A percentile compares a stretch with the other conserved stretches of the same genome.
These are phyloP conservation scores for Scedosporium boydii DNA, from an alignment of 2,329 filamentous ascomycete species.

Conservation along the genomic window DNA sequence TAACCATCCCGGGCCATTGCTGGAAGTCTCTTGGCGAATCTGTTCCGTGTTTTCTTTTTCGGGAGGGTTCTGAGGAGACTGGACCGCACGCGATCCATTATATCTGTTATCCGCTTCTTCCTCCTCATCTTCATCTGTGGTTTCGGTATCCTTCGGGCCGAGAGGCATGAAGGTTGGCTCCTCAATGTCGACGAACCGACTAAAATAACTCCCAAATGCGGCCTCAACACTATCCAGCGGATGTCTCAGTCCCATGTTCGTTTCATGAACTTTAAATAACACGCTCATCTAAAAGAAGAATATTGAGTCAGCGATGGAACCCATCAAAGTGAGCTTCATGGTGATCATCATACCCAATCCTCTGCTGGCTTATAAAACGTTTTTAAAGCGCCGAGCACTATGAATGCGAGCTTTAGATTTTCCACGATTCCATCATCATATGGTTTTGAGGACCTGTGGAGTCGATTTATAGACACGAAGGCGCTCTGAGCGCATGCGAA, in stretches of 20 bases:
- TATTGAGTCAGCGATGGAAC: too few species aligned
- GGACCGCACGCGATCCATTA: too few species aligned
- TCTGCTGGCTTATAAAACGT: neutral
- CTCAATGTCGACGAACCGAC: neutral
- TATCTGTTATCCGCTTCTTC: too few species aligned
- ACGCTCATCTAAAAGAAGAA: neutral
- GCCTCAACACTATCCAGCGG: neutral
- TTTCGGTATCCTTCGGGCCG: neutral
- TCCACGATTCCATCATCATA: neutral
- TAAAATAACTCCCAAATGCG: neutral
- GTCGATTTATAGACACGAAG: neutral
- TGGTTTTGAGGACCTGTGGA: neutral
- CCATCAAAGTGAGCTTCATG: too few species aligned
- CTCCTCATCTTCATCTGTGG: neutral
- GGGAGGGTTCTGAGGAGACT: too few species aligned
- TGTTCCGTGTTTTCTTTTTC: too few species aligned
- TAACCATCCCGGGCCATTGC: neutral
- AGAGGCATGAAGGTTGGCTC: conserved; percentile 1
- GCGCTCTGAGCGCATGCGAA: conserved; percentile 1
- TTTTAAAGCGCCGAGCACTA: neutral
- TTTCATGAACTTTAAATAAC: neutral
- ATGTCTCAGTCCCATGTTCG: neutral
- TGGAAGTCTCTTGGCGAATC: too few species aligned
- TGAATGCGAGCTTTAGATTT: neutral
- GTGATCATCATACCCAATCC: neutral